These are phyloP conservation scores for Spergularia marina DNA, from an alignment of 148 eudicot genomes.

Conservation along the genomic window DNA sequence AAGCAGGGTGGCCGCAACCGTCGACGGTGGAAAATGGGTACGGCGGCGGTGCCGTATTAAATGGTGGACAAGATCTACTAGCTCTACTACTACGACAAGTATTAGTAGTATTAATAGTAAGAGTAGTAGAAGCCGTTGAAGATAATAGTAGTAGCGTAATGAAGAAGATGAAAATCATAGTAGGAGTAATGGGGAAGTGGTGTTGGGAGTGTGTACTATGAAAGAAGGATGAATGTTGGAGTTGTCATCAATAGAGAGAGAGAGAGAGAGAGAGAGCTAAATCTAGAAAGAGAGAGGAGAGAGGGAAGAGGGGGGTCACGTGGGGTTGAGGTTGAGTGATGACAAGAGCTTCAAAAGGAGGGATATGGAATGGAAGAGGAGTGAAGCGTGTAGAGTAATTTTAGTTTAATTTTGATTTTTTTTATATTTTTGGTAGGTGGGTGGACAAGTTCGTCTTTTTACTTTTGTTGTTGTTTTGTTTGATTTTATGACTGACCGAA, in stretches of 20 bases:
- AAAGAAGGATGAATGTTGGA: background rate
- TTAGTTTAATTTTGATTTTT: too few relatives aligned
- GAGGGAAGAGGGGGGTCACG: constrained; percentile 34
- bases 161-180: background rate
- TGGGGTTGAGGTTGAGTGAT: constrained; percentile 31
- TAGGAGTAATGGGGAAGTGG: constrained; percentile 10
- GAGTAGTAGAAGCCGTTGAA: background rate
- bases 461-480: background rate
- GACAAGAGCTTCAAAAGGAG: constrained; percentile 18
- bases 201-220: constrained; percentile 1
- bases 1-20: constrained; percentile 65
- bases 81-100: background rate
- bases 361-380: background rate
- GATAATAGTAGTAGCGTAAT: background rate
- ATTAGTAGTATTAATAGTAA: too few relatives aligned
- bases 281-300: background rate
- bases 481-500: background rate
- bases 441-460: background rate
- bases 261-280: background rate
- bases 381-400: background rate
- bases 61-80: constrained; percentile 45
- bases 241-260: too few relatives aligned
- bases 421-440: too few relatives aligned
- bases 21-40: constrained; percentile 54
- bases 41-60: constrained; percentile 42